These are phyloP conservation scores for Aaosphaeria arxii DNA, from an alignment of 2,329 filamentous ascomycete species.

Conservation along the genomic window DNA sequence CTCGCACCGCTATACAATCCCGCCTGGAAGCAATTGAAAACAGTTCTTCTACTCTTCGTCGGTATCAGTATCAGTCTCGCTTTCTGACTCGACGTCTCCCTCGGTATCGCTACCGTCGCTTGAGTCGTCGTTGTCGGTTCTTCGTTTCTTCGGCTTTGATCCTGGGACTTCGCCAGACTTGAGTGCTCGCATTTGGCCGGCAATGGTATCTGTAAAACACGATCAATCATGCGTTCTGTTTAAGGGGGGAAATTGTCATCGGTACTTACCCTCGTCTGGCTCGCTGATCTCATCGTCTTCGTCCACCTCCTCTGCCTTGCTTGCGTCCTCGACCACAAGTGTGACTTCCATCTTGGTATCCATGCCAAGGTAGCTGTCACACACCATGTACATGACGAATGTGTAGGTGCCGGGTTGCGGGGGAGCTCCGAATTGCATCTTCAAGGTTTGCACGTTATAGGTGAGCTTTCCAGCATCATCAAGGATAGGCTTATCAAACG, in stretches of 20 bases:
- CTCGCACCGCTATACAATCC: neutral
- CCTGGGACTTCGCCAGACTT: conserved; percentile 61
- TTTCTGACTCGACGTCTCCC: conserved; percentile 57
- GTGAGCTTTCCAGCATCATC: conserved; percentile 79
- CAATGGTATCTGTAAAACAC: conserved; percentile 68
- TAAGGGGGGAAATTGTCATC: conserved; percentile 1
- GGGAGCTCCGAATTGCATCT: conserved; percentile 94
- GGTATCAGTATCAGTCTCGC: conserved; percentile 48
- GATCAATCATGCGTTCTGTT: conserved; percentile 17
- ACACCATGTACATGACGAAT: conserved; percentile 90
- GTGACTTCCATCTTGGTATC: conserved; percentile 91
- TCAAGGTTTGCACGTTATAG: conserved; percentile 92
- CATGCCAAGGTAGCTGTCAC: conserved; percentile 92
- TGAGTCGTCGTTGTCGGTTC: conserved; percentile 59
- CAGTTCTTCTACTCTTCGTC: conserved; percentile 33
- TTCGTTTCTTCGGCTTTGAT: conserved; percentile 55
- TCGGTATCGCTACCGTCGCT: conserved; percentile 60
- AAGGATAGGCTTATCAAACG: conserved; percentile 87
- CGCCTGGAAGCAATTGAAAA: neutral
- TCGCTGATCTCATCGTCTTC: conserved; percentile 96
- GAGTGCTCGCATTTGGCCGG: conserved; percentile 84
- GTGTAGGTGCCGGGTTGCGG: conserved; percentile 90
- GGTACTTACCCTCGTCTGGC: conserved; percentile 84
- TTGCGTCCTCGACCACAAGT: conserved; percentile 82
- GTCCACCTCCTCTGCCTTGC: conserved; percentile 74